Evolutionary conservation across 805 yeast genomes (phyloP).

Genomic region (Barnettozyma pratensis): DNA sequence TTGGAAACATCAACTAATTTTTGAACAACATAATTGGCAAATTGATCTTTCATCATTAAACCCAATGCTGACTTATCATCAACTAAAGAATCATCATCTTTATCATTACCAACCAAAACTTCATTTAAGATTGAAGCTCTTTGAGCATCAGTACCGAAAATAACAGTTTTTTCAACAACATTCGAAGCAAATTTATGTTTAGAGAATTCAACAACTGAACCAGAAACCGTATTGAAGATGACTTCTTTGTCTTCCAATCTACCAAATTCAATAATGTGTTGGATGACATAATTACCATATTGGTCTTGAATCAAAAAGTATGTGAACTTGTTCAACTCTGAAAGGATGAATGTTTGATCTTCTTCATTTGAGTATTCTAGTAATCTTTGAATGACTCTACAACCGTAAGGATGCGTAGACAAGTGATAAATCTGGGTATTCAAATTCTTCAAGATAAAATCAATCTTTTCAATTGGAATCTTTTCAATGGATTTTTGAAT

Average conservation of each 20-base stretch:
- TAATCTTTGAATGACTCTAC: constrained; percentile 91
- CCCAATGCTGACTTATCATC: constrained; percentile 70
- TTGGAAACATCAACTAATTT: constrained; percentile 81
- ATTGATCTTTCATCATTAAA: constrained; percentile 95
- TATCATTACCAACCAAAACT: constrained; percentile 50
- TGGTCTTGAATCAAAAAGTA: constrained; percentile 86
- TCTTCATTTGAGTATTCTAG: constrained; percentile 67
- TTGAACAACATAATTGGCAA: constrained; percentile 96
- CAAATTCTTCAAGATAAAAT: constrained; percentile 70
- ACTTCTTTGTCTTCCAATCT: constrained; percentile 49
- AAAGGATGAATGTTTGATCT: constrained; percentile 64
- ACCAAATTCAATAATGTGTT: constrained; percentile 89
- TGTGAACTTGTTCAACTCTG: constrained; percentile 66
- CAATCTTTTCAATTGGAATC: constrained; percentile 64
- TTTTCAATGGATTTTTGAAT: constrained; percentile 91
- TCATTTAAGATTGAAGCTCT: constrained; percentile 58
- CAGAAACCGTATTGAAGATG: constrained; percentile 64
- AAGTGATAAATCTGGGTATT: constrained; percentile 70
- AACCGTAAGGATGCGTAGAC: constrained; percentile 95
- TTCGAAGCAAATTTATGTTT: constrained; percentile 96
- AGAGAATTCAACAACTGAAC: constrained; percentile 74
- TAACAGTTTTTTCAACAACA: constrained; percentile 91
- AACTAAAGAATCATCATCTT: constrained; percentile 35
- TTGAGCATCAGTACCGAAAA: constrained; percentile 62
- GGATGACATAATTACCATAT: constrained; percentile 96